Evolutionary conservation across 148 eudicot species (phyloP).

Genomic region (Spergularia marina): DNA sequence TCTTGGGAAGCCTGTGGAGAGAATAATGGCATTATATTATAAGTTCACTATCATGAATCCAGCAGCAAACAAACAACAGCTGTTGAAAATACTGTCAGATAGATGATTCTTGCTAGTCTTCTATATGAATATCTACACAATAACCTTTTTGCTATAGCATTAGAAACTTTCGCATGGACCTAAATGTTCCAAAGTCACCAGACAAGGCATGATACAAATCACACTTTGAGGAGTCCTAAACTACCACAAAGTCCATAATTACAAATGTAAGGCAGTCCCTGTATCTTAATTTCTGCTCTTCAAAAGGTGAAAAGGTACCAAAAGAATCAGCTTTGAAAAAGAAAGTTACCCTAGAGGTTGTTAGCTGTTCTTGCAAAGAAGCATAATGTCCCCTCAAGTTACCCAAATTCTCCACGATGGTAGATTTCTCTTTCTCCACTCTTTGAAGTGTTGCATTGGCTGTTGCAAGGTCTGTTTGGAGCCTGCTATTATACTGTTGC

Average conservation of each 20-base stretch:
- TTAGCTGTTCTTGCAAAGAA: conserved; percentile 57
- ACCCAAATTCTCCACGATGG: conserved; percentile 52
- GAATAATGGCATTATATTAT: not conserved
- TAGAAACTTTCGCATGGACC: not conserved
- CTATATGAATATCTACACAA: not conserved
- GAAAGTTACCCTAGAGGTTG: conserved; percentile 43
- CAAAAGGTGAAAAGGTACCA: not conserved
- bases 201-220: not conserved
- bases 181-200: not conserved
- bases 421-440: conserved; percentile 55
- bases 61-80: not conserved
- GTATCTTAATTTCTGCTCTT: not conserved
- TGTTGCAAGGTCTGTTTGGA: conserved; percentile 62
- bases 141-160: not conserved
- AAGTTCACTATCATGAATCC: not conserved
- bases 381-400: conserved; percentile 53
- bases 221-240: not conserved
- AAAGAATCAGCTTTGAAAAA: conserved; percentile 9
- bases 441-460: conserved; percentile 54
- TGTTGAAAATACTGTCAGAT: not conserved
- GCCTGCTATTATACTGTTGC: conserved; percentile 67
- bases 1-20: conserved; percentile 47
- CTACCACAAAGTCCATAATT: not conserved
- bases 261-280: not conserved
- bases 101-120: not conserved